These are phyloP conservation scores for Amanita inopinata DNA, from an alignment of 768 basidiomycete species.

Conservation along the genomic window DNA sequence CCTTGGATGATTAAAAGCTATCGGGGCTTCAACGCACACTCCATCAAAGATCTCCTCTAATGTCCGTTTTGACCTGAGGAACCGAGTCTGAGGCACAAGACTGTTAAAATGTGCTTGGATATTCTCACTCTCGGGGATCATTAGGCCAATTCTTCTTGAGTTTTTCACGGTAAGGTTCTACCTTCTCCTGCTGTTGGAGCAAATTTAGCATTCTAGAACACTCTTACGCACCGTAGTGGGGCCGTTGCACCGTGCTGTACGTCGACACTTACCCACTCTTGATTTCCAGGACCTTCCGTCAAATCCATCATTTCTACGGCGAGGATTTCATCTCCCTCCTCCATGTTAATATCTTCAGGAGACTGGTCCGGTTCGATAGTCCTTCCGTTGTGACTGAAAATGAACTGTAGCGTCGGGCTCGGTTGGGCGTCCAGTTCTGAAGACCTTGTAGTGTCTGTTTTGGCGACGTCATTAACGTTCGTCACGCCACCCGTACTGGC, in stretches of 20 bases:
- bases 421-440: constrained; percentile 16
- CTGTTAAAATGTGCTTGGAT: constrained; percentile 2
- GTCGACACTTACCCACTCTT: constrained; percentile 45
- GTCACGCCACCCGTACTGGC: neutral
- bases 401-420: constrained; percentile 56
- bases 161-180: constrained; percentile 54
- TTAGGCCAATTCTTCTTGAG: constrained; percentile 79
- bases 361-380: constrained; percentile 75
- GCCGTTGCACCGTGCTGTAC: neutral
- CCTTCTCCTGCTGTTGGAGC: constrained; percentile 48
- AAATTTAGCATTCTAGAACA: constrained; percentile 1
- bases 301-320: constrained; percentile 89
- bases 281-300: constrained; percentile 55
- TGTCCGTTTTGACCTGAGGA: constrained; percentile 55
- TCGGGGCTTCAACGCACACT: no score
- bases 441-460: constrained; percentile 38
- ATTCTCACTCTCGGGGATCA: constrained; percentile 65
- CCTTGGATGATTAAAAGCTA: no score
- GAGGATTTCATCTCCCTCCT: constrained; percentile 81
- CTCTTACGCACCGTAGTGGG: neutral
- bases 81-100: constrained; percentile 1
- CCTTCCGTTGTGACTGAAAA: constrained; percentile 78
- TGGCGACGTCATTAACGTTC: constrained; percentile 18
- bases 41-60: constrained; percentile 49
- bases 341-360: constrained; percentile 80